Conservation (phyloP, 257 asterid species). For the Apocynum venetum region DNA sequence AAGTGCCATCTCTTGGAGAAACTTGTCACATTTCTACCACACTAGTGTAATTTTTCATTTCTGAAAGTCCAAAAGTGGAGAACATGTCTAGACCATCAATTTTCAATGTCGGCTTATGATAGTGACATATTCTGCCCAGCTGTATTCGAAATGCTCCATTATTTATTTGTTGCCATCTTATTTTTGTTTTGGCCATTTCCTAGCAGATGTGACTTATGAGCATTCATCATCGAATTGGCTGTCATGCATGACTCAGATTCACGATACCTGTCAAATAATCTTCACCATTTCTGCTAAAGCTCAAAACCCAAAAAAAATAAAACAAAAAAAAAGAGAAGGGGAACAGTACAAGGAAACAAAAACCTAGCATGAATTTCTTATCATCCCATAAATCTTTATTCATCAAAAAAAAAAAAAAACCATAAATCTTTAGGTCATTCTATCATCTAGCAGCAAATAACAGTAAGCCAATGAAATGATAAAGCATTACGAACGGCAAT, state of each 20-base stretch:
- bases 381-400: background rate
- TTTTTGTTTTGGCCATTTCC: background rate
- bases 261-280: background rate
- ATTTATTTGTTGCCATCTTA: slow-evolving; percentile 5
- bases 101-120: background rate
- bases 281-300: background rate
- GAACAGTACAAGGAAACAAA: background rate
- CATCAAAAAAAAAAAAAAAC: background rate
- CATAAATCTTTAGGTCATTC: background rate
- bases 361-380: background rate
- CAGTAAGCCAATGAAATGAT: background rate
- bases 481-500: background rate
- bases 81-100: background rate
- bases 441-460: background rate
- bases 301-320: background rate
- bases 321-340: background rate
- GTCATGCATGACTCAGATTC: slow-evolving; percentile 6
- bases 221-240: background rate
- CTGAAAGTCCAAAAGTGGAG: background rate
- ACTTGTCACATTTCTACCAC: background rate
- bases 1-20: background rate
- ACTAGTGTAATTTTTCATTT: background rate
- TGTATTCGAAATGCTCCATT: background rate
- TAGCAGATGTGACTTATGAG: background rate
- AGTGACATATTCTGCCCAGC: background rate